Conservation (phyloP, 768 basidiomycete species). For the Naganishia randhawae region DNA sequence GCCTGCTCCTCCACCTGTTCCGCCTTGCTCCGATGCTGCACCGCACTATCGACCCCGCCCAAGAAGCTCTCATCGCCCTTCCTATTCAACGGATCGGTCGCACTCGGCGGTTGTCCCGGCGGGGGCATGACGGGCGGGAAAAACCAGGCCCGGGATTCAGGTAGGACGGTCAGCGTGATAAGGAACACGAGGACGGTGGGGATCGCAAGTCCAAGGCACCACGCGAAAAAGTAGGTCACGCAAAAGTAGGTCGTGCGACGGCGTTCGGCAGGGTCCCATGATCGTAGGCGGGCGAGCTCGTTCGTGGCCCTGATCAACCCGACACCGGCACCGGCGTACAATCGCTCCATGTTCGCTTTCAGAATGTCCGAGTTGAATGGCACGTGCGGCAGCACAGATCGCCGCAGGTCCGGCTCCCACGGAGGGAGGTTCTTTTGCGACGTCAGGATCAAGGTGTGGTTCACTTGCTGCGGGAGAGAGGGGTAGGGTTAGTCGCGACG, state of each 20-base stretch:
- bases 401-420: slow-evolving; percentile 52
- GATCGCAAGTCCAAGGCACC: slow-evolving; percentile 49
- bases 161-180: slow-evolving; percentile 47
- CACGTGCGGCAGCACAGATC: slow-evolving; percentile 50
- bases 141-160: slow-evolving; percentile 45
- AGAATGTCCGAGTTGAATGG: slow-evolving; percentile 51
- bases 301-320: slow-evolving; percentile 43
- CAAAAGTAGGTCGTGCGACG: slow-evolving; percentile 46
- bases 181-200: slow-evolving; percentile 46
- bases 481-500: background rate
- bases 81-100: slow-evolving; percentile 52
- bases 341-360: slow-evolving; percentile 51
- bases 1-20: slow-evolving; percentile 53
- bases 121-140: slow-evolving; percentile 51
- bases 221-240: slow-evolving; percentile 49
- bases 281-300: slow-evolving; percentile 49
- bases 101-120: slow-evolving; percentile 49
- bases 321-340: slow-evolving; percentile 50
- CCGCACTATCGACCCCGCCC: slow-evolving; percentile 46
- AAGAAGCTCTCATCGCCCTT: slow-evolving; percentile 51
- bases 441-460: slow-evolving; percentile 49
- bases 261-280: slow-evolving; percentile 49
- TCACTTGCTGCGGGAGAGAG: slow-evolving; percentile 46
- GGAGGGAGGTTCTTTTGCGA: slow-evolving; percentile 45
- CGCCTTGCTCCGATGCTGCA: slow-evolving; percentile 49